Evolutionary conservation across 768 basidiomycete genomes (phyloP).

Genomic region (Tremella yokohamensis): DNA sequence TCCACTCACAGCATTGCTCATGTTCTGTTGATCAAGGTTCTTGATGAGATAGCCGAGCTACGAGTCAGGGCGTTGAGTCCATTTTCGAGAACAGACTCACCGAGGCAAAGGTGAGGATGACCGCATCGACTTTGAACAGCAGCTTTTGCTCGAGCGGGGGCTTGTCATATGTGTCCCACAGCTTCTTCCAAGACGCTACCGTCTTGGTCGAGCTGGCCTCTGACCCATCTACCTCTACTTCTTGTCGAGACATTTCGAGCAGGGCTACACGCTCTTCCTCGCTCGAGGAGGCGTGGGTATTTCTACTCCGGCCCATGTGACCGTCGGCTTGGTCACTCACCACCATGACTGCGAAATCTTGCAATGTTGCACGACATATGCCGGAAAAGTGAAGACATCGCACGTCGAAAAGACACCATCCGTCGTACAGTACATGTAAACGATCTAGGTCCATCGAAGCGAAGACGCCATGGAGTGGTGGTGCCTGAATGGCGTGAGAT

Average conservation of each 20-base stretch:
- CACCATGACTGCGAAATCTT: too few relatives aligned
- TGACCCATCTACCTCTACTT: constrained; percentile 15
- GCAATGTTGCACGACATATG: too few relatives aligned
- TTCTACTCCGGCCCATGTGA: not conserved
- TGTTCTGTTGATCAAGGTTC: constrained; percentile 31
- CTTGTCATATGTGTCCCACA: constrained; percentile 29
- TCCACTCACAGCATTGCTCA: constrained; percentile 29
- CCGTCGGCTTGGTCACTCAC: not conserved
- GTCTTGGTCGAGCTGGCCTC: too few relatives aligned
- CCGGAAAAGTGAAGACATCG: too few relatives aligned
- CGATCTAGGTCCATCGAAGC: too few relatives aligned
- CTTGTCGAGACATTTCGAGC: not conserved
- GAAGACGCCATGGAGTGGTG: too few relatives aligned
- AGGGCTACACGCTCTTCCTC: not conserved
- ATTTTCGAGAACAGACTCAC: constrained; percentile 5
- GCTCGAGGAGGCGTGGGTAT: constrained; percentile 1
- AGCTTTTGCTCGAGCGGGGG: constrained; percentile 19
- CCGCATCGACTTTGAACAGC: constrained; percentile 31
- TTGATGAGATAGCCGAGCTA: constrained; percentile 28
- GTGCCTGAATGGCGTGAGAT: too few relatives aligned
- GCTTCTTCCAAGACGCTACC: not conserved
- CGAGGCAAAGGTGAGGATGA: constrained; percentile 27
- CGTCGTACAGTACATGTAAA: too few relatives aligned
- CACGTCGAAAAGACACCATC: too few relatives aligned
- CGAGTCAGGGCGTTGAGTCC: not conserved